Conservation (phyloP, 805 yeast genomes). For the Torulaspora quercuum region DNA sequence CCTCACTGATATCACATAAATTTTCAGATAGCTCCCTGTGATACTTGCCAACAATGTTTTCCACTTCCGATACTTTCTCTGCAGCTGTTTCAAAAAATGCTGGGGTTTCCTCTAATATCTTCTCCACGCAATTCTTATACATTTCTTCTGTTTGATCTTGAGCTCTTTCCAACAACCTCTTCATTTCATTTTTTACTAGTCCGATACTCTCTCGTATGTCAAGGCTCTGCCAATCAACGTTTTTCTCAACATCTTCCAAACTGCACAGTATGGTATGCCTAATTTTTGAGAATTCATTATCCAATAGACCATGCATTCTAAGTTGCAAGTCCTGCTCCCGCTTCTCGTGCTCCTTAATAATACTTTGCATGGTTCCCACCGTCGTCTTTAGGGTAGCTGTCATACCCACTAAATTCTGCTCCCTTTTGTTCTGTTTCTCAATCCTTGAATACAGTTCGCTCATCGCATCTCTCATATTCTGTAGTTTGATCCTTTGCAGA, state of each 20-base stretch:
- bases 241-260: conserved; percentile 17
- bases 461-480: conserved; percentile 26
- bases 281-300: conserved; percentile 24
- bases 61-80: conserved; percentile 22
- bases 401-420: conserved; percentile 25
- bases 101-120: conserved; percentile 27
- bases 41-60: conserved; percentile 18
- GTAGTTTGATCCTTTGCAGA: conserved; percentile 27
- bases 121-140: conserved; percentile 26
- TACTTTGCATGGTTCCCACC: conserved; percentile 21
- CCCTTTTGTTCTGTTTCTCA: conserved; percentile 29
- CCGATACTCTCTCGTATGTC: conserved; percentile 22
- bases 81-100: conserved; percentile 20
- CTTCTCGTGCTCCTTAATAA: conserved; percentile 22
- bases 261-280: conserved; percentile 19
- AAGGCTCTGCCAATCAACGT: conserved; percentile 9
- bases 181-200: conserved; percentile 21
- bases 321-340: conserved; percentile 22
- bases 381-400: conserved; percentile 24
- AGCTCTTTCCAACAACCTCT: conserved; percentile 16
- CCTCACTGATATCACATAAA: conserved; percentile 34
- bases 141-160: conserved; percentile 23
- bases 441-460: conserved; percentile 28
- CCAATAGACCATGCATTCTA: conserved; percentile 24
- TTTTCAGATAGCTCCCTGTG: conserved; percentile 26